These are phyloP conservation scores for Rubia peregrina DNA, from an alignment of 305 asterid species.

Conservation along the genomic window DNA sequence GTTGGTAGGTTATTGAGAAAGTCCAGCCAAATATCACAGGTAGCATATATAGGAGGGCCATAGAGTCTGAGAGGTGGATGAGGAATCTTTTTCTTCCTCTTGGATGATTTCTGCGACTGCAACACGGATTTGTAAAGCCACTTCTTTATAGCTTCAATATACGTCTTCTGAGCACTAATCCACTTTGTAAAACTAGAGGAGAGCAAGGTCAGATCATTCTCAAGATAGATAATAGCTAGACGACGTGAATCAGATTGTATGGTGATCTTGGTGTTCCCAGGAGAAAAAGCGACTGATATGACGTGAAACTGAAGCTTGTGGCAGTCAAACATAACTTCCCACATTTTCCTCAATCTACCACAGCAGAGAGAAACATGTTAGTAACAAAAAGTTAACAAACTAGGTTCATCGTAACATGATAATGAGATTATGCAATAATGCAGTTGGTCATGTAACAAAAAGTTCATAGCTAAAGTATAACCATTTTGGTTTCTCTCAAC, in stretches of 20 bases:
- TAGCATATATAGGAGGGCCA: conserved; percentile 88
- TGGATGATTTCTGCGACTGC: conserved; percentile 46
- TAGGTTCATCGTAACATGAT: not conserved
- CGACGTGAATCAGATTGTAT: conserved; percentile 60
- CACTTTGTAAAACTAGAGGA: conserved; percentile 67
- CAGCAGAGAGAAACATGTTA: conserved; percentile 13
- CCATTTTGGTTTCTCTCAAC: not conserved
- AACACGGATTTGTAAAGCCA: conserved; percentile 82
- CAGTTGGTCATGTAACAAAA: not conserved
- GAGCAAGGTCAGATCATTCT: conserved; percentile 44
- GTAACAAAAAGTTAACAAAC: not conserved
- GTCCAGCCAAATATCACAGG: conserved; percentile 78
- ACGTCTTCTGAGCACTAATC: conserved; percentile 66
- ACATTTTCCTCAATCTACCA: conserved; percentile 80
- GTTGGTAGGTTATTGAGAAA: conserved; percentile 48
- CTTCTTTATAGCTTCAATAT: conserved; percentile 60
- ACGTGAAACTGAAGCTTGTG: conserved; percentile 81
- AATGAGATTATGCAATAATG: not conserved
- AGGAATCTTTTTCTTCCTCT: conserved; percentile 47
- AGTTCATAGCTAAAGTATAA: not conserved
- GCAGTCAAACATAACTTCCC: conserved; percentile 75
- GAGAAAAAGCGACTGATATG: conserved; percentile 59
- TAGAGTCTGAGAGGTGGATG: conserved; percentile 45
- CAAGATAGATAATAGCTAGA: conserved; percentile 54
- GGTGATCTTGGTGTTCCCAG: conserved; percentile 44